These are phyloP conservation scores for Vachellia collinsii DNA, from an alignment of 306 rosid species.

Conservation along the genomic window DNA sequence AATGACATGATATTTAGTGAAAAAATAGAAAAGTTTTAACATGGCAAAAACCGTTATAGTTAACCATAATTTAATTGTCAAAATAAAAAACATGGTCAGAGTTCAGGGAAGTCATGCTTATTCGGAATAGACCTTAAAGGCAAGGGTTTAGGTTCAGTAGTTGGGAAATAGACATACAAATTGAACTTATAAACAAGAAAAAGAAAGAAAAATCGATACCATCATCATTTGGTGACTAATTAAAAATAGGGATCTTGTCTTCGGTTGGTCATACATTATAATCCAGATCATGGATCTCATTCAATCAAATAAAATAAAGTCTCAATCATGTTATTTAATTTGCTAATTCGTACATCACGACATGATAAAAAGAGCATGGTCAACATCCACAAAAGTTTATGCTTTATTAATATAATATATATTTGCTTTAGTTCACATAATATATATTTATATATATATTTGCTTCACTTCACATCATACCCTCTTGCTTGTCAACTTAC, in stretches of 20 bases:
- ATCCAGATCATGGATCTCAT: slow-evolving; percentile 29
- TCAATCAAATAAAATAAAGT: not conserved
- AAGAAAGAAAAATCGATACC: not conserved
- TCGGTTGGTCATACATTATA: slow-evolving; percentile 25
- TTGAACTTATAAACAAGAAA: not conserved
- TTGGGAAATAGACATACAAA: not conserved
- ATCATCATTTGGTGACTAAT: not conserved
- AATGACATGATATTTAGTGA: too few relatives aligned
- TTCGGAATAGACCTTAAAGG: not conserved
- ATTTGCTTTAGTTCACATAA: not conserved
- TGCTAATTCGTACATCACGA: not conserved
- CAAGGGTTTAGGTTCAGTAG: not conserved
- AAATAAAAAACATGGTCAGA: too few relatives aligned
- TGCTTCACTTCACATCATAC: not conserved
- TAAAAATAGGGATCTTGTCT: not conserved
- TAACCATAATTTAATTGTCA: too few relatives aligned
- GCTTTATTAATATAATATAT: not conserved
- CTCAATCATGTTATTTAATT: not conserved
- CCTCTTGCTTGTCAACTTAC: not conserved
- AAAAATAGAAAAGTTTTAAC: too few relatives aligned
- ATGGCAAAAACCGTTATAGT: too few relatives aligned
- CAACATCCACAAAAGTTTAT: not conserved
- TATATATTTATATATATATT: not conserved
- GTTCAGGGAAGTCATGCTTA: too few relatives aligned
- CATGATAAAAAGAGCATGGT: not conserved